Evolutionary conservation across 179 eudicot species (phyloP).

Genomic region (Spergularia azorica): DNA sequence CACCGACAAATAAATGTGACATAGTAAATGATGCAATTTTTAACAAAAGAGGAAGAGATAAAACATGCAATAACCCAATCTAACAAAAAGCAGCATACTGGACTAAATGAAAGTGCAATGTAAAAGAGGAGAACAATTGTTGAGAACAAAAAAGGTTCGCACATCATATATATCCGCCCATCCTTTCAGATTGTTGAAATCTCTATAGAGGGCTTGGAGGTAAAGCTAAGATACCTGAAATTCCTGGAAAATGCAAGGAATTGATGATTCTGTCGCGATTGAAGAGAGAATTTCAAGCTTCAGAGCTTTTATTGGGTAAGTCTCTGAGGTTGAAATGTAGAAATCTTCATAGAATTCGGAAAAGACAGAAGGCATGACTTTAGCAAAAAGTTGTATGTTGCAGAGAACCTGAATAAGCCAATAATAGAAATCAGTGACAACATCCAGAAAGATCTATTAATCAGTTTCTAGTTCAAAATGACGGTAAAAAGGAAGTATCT

Average conservation of each 20-base stretch:
- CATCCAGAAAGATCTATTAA: too few species aligned
- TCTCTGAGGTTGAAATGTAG: slow-evolving; percentile 73
- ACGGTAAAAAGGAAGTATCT: not conserved
- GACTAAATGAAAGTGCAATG: not conserved
- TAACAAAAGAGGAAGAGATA: not conserved
- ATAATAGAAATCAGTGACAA: slow-evolving; percentile 16
- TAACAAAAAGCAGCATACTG: not conserved
- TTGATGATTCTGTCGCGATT: slow-evolving; percentile 79
- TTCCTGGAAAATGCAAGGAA: slow-evolving; percentile 73
- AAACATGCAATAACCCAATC: not conserved
- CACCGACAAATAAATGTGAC: too few species aligned
- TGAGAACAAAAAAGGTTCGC: not conserved
- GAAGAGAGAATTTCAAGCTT: slow-evolving; percentile 88
- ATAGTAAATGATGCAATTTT: too few species aligned
- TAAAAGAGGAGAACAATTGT: not conserved
- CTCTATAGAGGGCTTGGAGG: not conserved
- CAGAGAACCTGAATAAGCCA: slow-evolving; percentile 70
- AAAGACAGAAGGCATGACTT: slow-evolving; percentile 87
- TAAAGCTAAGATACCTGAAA: slow-evolving; percentile 64
- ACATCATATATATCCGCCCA: not conserved
- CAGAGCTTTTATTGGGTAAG: slow-evolving; percentile 80
- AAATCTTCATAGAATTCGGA: slow-evolving; percentile 80
- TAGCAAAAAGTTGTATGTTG: slow-evolving; percentile 93
- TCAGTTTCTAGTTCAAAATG: not conserved
- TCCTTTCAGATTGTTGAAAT: not conserved